These are phyloP conservation scores for Colletotrichum spaethianum DNA, from an alignment of 2,329 filamentous ascomycete genomes.

Conservation along the genomic window DNA sequence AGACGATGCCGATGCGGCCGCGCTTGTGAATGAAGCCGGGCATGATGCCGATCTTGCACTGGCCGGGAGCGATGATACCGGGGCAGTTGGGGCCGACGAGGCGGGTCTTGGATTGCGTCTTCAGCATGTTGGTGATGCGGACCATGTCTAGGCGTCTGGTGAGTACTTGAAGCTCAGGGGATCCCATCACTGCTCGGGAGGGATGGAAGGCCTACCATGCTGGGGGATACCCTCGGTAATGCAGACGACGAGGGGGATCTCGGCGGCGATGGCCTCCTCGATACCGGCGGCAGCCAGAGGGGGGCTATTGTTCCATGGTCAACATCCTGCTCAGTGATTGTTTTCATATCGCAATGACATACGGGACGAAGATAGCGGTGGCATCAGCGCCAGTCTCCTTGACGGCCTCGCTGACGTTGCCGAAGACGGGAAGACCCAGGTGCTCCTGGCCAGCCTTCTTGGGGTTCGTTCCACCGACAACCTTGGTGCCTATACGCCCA, in stretches of 20 bases:
- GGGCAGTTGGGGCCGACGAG: conserved; percentile 98
- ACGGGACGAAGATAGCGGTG: conserved; percentile 97
- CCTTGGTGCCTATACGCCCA: conserved; percentile 83
- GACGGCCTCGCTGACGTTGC: conserved; percentile 87
- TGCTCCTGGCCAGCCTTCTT: conserved; percentile 96
- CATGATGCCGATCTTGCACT: conserved; percentile 99
- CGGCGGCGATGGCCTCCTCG: conserved; percentile 93
- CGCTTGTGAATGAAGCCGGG: conserved; percentile 99
- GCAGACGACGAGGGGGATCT: conserved; percentile 95
- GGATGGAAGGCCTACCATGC: conserved; percentile 77
- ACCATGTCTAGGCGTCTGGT: conserved; percentile 83
- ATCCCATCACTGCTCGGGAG: conserved; percentile 10
- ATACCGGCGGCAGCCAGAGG: conserved; percentile 94
- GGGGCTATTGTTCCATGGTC: conserved; percentile 69
- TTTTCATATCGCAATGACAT: conserved; percentile 68
- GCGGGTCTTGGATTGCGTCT: conserved; percentile 96
- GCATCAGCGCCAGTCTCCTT: conserved; percentile 92
- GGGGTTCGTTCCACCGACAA: conserved; percentile 98
- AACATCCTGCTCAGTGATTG: background rate
- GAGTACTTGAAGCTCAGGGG: conserved; percentile 14
- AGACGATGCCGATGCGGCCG: conserved; percentile 98
- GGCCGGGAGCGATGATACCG: conserved; percentile 92
- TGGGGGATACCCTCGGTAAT: conserved; percentile 99
- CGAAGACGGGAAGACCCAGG: conserved; percentile 93
- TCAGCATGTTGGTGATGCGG: conserved; percentile 97